Base-by-base conservation (phyloP, 2,329 filamentous ascomycete species). In the Cordyceps cicadae region DNA sequence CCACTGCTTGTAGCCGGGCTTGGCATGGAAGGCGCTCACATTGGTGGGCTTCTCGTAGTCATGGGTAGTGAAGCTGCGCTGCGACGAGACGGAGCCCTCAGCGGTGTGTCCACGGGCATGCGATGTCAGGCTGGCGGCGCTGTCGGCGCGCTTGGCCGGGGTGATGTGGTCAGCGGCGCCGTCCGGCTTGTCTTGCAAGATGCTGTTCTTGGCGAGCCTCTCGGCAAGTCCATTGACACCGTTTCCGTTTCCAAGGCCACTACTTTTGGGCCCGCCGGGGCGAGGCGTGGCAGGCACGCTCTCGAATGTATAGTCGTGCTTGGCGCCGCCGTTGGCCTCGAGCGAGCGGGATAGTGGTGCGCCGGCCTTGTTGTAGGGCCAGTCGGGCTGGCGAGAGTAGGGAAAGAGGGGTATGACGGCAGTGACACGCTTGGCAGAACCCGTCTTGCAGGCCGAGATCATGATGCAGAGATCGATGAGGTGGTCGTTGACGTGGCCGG, bases 1-100 rank as follows among this genome's bases (percentile, higher is more conserved):
- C 94, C 94, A 99, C 77, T 96, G 91, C 78, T 94, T 94, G 75
- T 99, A 99, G 55, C 94, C 94, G 8, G 92, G 90, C 71, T 93
- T 92, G 21, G 90, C 87, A 72, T 91, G 84, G 72, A 87, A 80
- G 68, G 80, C 81, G 61, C 79, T 80, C 63, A 83, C 74, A 59
- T 82, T 79, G 17, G 77, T 75, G 54, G 79, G 77, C 69, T 85
- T 85, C 68, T 84, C 81, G 66, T 85, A 82, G 67, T 89, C 87
- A 69, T 89, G 85, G 41, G 82, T 86, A 7, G 83, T 84, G 70
- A 81, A 84, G 64, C 76, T 79, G 62, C 77, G 79, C 39, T 77
- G 73, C 5, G 76, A 77, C 12, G 76, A 74, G 17, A 69, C 66
- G 3, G 77, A 76, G 61, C 69, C 68, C 55, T 77, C 72, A 59